phyloP scores from a whole-genome alignment of 225 moss, liverwort and hornwort genomes.

The Straminergon stramineum region DNA sequence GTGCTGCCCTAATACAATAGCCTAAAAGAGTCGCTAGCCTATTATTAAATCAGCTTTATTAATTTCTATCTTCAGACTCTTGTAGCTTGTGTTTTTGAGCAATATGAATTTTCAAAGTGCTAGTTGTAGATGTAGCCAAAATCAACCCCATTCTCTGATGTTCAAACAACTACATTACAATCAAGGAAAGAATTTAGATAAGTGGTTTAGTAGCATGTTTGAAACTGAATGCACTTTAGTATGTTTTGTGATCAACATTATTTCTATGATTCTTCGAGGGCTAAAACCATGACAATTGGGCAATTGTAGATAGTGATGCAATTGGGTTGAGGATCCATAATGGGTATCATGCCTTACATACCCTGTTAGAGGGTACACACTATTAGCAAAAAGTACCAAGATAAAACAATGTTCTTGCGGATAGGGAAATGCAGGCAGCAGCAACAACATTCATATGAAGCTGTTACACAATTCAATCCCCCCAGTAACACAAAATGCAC shows the following conservation, averaged over 20 bases:
- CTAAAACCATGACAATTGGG: neutral
- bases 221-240: neutral
- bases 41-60: neutral
- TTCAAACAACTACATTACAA: neutral
- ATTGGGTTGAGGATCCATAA: neutral
- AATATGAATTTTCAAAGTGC: neutral
- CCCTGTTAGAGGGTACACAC: neutral
- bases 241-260: neutral
- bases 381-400: neutral
- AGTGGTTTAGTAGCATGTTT: too few species aligned
- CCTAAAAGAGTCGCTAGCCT: neutral
- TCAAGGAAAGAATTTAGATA: neutral
- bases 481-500: neutral
- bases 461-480: neutral
- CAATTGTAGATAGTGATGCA: neutral
- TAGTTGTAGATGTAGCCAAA: neutral
- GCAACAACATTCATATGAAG: neutral
- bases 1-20: fast-evolving
- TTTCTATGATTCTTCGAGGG: neutral
- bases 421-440: neutral
- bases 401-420: neutral
- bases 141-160: neutral
- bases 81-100: neutral
- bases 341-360: neutral
- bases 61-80: neutral